These are phyloP conservation scores for Nepenthes mirabilis DNA, from an alignment of 148 eudicot genomes.

Conservation along the genomic window DNA sequence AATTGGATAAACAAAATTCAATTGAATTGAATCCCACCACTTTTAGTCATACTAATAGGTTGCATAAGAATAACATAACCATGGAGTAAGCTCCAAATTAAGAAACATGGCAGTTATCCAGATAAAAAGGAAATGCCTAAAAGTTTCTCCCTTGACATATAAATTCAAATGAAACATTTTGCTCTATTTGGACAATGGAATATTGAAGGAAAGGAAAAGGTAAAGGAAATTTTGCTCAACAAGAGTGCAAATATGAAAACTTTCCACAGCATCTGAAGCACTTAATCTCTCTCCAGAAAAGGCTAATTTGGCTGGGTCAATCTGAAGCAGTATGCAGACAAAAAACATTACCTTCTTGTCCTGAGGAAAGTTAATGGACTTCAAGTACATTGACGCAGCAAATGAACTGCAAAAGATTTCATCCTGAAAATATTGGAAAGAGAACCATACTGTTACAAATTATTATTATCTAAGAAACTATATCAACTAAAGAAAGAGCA, in stretches of 20 bases:
- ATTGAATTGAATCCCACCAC: no score
- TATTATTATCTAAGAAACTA: background rate
- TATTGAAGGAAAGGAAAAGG: no score
- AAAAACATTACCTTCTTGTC: slow-evolving; percentile 54
- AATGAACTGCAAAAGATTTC: slow-evolving; percentile 83
- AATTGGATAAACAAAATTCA: no score
- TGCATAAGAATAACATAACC: no score
- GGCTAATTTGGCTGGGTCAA: background rate
- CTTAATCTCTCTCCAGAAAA: background rate
- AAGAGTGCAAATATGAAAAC: background rate
- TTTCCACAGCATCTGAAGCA: background rate
- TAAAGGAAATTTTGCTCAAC: no score
- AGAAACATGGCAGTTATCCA: no score
- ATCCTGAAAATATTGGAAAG: slow-evolving; percentile 31
- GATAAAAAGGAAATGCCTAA: no score
- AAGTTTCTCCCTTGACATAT: no score
- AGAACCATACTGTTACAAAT: background rate
- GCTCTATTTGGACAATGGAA: no score
- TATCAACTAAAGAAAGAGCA: background rate
- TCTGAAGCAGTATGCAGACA: background rate
- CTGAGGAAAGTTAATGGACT: slow-evolving; percentile 44
- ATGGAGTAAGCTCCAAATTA: no score
- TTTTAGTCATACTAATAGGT: no score
- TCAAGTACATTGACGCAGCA: slow-evolving; percentile 80
- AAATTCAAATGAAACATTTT: no score